Conservation (phyloP, 2,329 filamentous ascomycete species). For the Hortaea werneckii region DNA sequence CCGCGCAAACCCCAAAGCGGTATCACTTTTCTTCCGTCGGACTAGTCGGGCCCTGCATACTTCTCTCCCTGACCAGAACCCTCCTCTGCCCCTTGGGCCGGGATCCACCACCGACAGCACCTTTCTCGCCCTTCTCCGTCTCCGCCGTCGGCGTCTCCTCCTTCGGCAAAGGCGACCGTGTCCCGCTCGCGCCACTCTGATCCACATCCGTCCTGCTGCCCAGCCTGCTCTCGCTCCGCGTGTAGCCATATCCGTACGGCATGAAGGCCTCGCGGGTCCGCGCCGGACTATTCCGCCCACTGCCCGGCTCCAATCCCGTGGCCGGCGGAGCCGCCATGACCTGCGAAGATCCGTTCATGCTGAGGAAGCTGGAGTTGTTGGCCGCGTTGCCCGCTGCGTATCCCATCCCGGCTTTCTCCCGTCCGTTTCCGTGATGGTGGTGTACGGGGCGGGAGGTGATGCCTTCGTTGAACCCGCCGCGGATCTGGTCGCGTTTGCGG, state of each 20-base stretch:
- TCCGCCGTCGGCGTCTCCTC: slow-evolving; percentile 12
- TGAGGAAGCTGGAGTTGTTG: neutral
- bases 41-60: slow-evolving; percentile 4
- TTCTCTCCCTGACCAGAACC: slow-evolving; percentile 14
- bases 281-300: slow-evolving; percentile 17
- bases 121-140: slow-evolving; percentile 12
- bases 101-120: neutral
- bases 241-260: slow-evolving; percentile 25
- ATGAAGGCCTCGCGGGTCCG: slow-evolving; percentile 24
- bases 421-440: neutral
- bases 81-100: slow-evolving; percentile 10
- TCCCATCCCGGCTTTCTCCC: neutral
- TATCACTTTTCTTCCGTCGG: slow-evolving; percentile 1
- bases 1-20: neutral
- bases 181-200: neutral
- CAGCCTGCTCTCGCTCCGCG: slow-evolving; percentile 17
- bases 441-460: slow-evolving; percentile 22
- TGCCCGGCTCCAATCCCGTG: slow-evolving; percentile 3
- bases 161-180: slow-evolving; percentile 11
- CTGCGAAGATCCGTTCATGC: neutral
- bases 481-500: slow-evolving; percentile 49
- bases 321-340: neutral
- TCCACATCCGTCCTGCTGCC: neutral
- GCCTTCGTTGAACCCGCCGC: slow-evolving; percentile 25
- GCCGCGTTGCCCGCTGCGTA: neutral